Evolutionary conservation across 371 early-diverging fungal genomes (phyloP).

Genomic region (Lichtheimia ramosa): DNA sequence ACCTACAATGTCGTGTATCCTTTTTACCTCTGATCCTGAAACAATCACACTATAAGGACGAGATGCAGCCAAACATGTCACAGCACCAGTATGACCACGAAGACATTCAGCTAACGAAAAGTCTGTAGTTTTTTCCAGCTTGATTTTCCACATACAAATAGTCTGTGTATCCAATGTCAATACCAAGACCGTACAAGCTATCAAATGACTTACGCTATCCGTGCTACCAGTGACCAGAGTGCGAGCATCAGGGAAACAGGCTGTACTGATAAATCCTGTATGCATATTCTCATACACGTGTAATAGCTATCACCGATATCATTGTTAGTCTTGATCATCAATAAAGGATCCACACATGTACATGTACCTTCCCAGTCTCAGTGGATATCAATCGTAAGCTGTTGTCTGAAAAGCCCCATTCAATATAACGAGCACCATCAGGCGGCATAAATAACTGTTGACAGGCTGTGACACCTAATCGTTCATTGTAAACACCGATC

Average conservation of each 20-base stretch:
- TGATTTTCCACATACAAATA: constrained; percentile 69
- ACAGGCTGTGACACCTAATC: constrained; percentile 49
- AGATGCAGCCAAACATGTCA: constrained; percentile 63
- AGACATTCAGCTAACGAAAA: constrained; percentile 59
- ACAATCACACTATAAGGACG: constrained; percentile 68
- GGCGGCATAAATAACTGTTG: constrained; percentile 57
- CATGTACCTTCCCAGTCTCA: constrained; percentile 59
- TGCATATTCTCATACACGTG: constrained; percentile 76
- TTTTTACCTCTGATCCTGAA: constrained; percentile 62
- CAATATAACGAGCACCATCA: constrained; percentile 61
- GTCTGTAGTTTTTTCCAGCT: constrained; percentile 39
- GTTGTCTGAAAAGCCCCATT: constrained; percentile 76
- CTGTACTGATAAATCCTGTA: constrained; percentile 64
- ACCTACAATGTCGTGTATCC: not conserved
- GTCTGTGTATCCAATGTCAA: constrained; percentile 26
- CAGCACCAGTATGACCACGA: constrained; percentile 64
- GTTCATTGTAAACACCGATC: constrained; percentile 48
- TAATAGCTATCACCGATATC: constrained; percentile 29
- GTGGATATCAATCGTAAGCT: constrained; percentile 63
- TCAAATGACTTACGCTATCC: constrained; percentile 53
- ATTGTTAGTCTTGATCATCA: not conserved
- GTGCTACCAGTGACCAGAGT: constrained; percentile 74
- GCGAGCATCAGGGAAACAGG: constrained; percentile 65
- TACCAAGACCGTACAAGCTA: not conserved
- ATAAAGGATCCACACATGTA: not conserved